phyloP scores from a whole-genome alignment of 495 filamentous ascomycete species.

The Annulohypoxylon moriforme region DNA sequence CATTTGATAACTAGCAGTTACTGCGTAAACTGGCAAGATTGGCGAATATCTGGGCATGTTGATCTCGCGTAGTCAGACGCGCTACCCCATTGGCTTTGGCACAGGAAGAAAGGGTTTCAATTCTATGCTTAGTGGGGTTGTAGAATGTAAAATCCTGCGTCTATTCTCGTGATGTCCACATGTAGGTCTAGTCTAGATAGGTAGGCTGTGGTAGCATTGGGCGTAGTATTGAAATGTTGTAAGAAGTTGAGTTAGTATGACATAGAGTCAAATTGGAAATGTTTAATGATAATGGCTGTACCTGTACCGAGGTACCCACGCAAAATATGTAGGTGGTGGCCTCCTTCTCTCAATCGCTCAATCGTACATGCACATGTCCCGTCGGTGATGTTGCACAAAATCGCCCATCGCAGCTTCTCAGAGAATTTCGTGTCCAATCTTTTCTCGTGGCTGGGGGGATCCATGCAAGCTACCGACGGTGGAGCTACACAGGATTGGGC shows the following conservation, averaged over 20 bases:
- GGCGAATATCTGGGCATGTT: conserved; percentile 19
- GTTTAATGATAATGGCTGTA: neutral
- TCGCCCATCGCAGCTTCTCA: neutral
- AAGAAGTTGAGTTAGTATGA: neutral
- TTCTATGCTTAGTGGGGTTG: neutral
- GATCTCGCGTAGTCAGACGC: conserved; percentile 12
- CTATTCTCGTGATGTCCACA: neutral
- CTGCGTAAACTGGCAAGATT: conserved; percentile 11
- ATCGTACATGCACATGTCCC: neutral
- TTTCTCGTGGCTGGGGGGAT: conserved; percentile 3
- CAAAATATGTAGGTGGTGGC: neutral
- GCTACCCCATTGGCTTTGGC: neutral
- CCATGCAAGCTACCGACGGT: conserved; percentile 7
- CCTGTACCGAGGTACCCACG: neutral
- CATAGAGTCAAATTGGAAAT: neutral
- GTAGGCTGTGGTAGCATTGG: neutral
- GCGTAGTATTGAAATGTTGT: neutral
- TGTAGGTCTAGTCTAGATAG: neutral
- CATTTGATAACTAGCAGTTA: conserved; percentile 16
- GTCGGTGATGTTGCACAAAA: conserved; percentile 6
- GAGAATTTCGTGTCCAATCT: neutral
- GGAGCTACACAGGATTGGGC: conserved; percentile 5
- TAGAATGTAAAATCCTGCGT: conserved; percentile 2
- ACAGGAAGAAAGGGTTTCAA: neutral
- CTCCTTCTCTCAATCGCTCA: neutral